A percentile compares a stretch with the other conserved stretches of the same genome.
Evolutionary conservation across 345 rosid species (phyloP).

Genomic region (sweet orange (Citrus sinensis)): DNA sequence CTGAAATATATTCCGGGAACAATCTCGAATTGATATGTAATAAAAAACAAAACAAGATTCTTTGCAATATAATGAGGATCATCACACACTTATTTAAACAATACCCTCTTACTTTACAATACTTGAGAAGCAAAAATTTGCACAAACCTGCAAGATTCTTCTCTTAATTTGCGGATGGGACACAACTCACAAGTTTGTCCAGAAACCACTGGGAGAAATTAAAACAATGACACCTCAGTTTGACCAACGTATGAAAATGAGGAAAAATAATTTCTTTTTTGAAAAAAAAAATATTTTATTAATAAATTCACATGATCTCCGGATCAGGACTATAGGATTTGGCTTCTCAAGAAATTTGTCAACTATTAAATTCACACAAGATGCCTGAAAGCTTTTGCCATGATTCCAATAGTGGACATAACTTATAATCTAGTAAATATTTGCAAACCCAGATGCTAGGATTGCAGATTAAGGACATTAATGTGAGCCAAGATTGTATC

Average conservation of each 20-base stretch:
- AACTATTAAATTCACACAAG: neutral
- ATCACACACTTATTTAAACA: conserved; percentile 9
- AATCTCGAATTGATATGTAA: conserved; percentile 5
- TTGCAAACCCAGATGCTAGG: neutral
- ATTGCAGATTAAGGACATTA: neutral
- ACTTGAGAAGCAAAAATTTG: conserved; percentile 10
- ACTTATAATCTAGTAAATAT: neutral
- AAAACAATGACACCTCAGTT: conserved; percentile 9
- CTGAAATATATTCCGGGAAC: neutral
- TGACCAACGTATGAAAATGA: conserved; percentile 6
- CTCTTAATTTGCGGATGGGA: conserved; percentile 11
- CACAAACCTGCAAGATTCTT: conserved; percentile 14
- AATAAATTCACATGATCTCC: neutral
- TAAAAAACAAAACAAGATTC: conserved; percentile 15
- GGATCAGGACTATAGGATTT: neutral
- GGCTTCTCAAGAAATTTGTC: conserved; percentile 9
- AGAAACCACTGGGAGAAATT: conserved; percentile 9
- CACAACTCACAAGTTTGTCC: neutral
- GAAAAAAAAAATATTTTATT: neutral
- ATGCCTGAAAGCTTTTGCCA: neutral
- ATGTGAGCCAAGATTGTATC: neutral
- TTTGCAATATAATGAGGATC: conserved; percentile 9
- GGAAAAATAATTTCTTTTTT: neutral
- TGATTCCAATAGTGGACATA: neutral
- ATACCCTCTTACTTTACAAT: neutral